Conservation (phyloP, 2,329 filamentous ascomycete species). For the Pseudogymnoascus sp. region DNA sequence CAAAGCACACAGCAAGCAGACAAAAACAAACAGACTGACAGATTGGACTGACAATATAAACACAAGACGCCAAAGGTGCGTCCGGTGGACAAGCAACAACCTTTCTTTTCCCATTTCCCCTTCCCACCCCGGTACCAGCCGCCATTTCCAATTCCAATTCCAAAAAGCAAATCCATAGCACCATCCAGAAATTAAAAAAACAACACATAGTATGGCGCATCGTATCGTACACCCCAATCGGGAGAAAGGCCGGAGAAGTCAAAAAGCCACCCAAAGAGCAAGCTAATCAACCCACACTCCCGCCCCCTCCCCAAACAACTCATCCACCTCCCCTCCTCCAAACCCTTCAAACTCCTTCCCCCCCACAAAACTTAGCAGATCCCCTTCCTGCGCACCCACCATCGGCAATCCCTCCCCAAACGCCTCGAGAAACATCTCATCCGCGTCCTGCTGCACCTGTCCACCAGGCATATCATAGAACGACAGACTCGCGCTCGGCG, state of each 20-base stretch:
- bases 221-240: neutral
- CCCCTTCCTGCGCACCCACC: neutral
- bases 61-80: neutral
- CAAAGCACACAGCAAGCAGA: neutral
- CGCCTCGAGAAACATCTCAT: conserved; percentile 29
- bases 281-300: neutral
- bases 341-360: neutral
- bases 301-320: neutral
- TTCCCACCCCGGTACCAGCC: neutral
- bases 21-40: neutral
- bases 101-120: neutral
- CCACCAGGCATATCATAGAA: conserved; percentile 22
- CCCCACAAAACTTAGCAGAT: neutral
- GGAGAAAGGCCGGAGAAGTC: neutral
- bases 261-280: neutral
- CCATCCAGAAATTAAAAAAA: neutral
- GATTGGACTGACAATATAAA: neutral
- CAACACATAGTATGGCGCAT: neutral
- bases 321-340: neutral
- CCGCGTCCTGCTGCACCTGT: conserved; percentile 21
- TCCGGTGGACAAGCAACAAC: neutral
- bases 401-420: conserved; percentile 16
- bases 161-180: neutral
- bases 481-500: conserved; percentile 32
- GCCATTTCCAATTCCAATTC: neutral